These are phyloP conservation scores for Corymbia citriodora DNA, from an alignment of 441 rosid species.

Conservation along the genomic window DNA sequence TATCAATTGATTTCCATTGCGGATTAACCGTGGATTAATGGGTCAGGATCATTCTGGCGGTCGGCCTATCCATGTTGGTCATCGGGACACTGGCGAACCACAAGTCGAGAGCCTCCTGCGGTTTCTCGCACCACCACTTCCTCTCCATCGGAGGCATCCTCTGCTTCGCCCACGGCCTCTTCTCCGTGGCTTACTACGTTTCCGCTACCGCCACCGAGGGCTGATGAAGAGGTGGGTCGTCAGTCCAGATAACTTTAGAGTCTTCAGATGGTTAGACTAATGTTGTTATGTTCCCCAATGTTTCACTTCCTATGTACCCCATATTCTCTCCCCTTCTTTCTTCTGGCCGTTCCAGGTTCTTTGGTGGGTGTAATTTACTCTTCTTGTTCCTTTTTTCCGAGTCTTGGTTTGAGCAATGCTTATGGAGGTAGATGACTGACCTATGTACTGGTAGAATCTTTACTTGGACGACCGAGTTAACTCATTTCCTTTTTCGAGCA, in stretches of 20 bases:
- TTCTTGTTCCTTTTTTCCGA: not conserved
- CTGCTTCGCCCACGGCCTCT: constrained; percentile 82
- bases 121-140: constrained; percentile 79
- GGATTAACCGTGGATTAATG: not conserved
- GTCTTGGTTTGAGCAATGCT: not conserved
- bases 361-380: not conserved
- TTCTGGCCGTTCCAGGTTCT: not conserved
- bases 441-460: not conserved
- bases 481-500: not conserved
- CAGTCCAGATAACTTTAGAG: not conserved
- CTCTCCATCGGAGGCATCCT: constrained; percentile 79
- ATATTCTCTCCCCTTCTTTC: not conserved
- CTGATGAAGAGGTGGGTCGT: constrained; percentile 29
- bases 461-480: not conserved
- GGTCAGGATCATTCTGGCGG: constrained; percentile 70
- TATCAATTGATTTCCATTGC: not conserved
- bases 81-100: constrained; percentile 70
- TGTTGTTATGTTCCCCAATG: not conserved
- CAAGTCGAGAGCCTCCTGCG: constrained; percentile 75
- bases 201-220: constrained; percentile 55
- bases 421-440: not conserved
- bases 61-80: constrained; percentile 63
- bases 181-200: constrained; percentile 71
- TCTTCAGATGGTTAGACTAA: not conserved
- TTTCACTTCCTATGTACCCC: not conserved